Evolutionary conservation across 116 monocot species (phyloP).

Genomic region (Posidonia oceanica): DNA sequence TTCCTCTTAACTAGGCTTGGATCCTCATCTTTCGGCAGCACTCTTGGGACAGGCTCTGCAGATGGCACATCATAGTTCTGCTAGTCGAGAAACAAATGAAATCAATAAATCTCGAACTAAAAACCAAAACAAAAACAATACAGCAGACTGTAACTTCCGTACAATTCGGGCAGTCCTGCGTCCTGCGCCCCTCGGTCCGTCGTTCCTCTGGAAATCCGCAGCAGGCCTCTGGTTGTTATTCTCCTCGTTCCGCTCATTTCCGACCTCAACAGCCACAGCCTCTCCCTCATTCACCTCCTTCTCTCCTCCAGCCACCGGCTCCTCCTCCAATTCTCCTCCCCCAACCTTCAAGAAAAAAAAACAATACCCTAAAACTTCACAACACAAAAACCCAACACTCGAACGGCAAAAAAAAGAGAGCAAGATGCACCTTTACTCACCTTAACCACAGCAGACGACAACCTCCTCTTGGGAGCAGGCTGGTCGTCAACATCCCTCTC

Average conservation of each 20-base stretch:
- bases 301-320: neutral
- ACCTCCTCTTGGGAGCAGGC: conserved; percentile 56
- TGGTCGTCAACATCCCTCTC: conserved; percentile 47
- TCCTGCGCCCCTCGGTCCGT: conserved; percentile 40
- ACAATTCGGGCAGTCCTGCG: conserved; percentile 29
- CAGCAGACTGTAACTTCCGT: neutral
- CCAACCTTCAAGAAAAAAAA: conserved; percentile 42
- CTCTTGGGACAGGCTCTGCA: conserved; percentile 55
- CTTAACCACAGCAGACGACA: conserved; percentile 77
- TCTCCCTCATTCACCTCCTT: conserved; percentile 25
- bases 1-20: conserved; percentile 73
- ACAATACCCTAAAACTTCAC: neutral
- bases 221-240: conserved; percentile 4
- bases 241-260: conserved; percentile 7
- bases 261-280: conserved; percentile 3
- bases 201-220: conserved; percentile 11
- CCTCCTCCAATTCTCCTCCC: conserved; percentile 21
- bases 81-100: conserved; percentile 2
- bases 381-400: neutral
- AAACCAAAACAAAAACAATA: neutral
- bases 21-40: conserved; percentile 59
- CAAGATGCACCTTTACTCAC: conserved; percentile 15
- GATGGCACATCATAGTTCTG: conserved; percentile 59
- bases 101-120: conserved; percentile 2
- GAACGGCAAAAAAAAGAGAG: neutral